These are phyloP conservation scores for Beta macrorhiza DNA, from an alignment of 179 eudicot species.

Conservation along the genomic window DNA sequence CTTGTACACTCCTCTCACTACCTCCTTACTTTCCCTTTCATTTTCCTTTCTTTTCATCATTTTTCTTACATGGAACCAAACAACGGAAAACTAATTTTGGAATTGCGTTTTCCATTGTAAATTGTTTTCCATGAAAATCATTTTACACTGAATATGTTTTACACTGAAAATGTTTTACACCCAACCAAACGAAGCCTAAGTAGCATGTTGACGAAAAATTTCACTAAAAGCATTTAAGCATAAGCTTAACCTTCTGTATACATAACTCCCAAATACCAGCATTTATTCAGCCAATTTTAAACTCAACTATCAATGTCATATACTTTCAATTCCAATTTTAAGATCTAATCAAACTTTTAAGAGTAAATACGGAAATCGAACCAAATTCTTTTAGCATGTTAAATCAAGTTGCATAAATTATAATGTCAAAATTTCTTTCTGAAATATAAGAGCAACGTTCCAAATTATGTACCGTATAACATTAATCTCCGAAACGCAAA, in stretches of 20 bases:
- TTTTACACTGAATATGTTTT: no score
- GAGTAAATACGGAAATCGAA: not conserved
- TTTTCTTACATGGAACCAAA: no score
- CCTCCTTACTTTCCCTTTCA: no score
- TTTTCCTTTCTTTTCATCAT: no score
- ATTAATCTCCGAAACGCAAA: not conserved
- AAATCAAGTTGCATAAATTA: not conserved
- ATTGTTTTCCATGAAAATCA: no score
- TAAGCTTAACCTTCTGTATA: not conserved
- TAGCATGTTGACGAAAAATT: not conserved
- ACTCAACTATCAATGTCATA: not conserved
- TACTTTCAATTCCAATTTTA: not conserved
- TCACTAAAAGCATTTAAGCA: not conserved
- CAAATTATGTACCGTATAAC: not conserved
- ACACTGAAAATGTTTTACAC: no score
- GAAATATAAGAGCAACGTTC: not conserved
- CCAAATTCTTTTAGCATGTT: not conserved
- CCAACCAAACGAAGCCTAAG: no score
- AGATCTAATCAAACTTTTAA: not conserved
- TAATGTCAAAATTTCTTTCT: no score
- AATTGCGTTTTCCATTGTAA: no score
- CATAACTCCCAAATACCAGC: not conserved
- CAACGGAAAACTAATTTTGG: no score
- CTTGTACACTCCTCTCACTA: no score
- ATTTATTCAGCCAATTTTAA: not conserved